phyloP scores from a whole-genome alignment of 371 early-diverging fungal species.

The Apophysomyces sp. region DNA sequence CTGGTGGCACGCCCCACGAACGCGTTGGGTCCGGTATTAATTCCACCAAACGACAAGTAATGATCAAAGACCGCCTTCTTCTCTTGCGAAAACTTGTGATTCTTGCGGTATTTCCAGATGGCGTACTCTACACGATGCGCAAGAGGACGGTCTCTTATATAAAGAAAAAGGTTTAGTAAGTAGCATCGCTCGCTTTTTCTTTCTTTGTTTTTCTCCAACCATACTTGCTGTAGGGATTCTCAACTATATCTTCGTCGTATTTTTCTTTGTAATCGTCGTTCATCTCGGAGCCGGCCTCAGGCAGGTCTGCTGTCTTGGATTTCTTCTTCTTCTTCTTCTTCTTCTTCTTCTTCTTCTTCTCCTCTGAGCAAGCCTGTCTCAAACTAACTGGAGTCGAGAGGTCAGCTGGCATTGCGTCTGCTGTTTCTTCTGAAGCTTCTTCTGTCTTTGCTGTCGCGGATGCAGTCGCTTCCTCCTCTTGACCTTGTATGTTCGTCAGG shows the following conservation, averaged over 20 bases:
- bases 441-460: not conserved
- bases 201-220: not conserved
- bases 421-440: not conserved
- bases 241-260: slow-evolving; percentile 43
- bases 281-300: slow-evolving; percentile 53
- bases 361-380: slow-evolving; percentile 4
- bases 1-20: slow-evolving; percentile 47
- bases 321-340: slow-evolving; percentile 63
- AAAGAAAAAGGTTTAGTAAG: not conserved
- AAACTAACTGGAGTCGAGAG: slow-evolving; percentile 34
- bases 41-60: slow-evolving; percentile 60
- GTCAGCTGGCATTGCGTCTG: slow-evolving; percentile 13
- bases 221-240: slow-evolving; percentile 45
- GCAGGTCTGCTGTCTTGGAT: slow-evolving; percentile 43
- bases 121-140: slow-evolving; percentile 59
- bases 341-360: slow-evolving; percentile 51
- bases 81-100: slow-evolving; percentile 46
- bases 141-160: slow-evolving; percentile 36
- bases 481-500: not conserved
- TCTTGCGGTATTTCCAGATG: slow-evolving; percentile 55
- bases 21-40: slow-evolving; percentile 53
- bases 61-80: slow-evolving; percentile 43
- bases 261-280: slow-evolving; percentile 37
- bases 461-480: not conserved
- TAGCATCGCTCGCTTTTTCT: not conserved